phyloP scores from a whole-genome alignment of 257 asterid genomes.

The Nicotiana tomentosiformis region DNA sequence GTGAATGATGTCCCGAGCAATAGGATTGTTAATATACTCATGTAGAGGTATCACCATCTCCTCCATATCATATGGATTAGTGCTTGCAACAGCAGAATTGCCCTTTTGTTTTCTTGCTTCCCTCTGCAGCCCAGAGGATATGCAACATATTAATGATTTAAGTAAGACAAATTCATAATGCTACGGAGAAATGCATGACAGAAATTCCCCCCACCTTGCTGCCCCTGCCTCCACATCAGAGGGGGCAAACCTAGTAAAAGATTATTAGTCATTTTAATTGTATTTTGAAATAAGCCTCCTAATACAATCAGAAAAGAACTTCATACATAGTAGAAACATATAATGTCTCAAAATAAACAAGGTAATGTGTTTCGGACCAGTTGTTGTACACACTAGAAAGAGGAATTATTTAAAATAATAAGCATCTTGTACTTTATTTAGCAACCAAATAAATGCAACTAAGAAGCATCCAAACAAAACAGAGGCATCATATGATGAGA shows the following conservation, averaged over 20 bases:
- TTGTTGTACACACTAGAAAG: not conserved
- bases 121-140: constrained; percentile 47
- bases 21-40: constrained; percentile 70
- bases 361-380: not conserved
- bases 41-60: constrained; percentile 79
- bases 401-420: not conserved
- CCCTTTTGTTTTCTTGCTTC: constrained; percentile 61
- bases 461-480: not conserved
- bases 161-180: not conserved
- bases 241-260: not conserved
- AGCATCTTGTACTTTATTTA: not conserved
- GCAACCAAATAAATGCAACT: not conserved
- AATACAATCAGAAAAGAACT: not conserved
- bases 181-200: not conserved
- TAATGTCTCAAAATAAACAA: not conserved
- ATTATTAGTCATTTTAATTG: not conserved
- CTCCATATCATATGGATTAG: constrained; percentile 64
- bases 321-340: not conserved
- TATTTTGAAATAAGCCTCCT: not conserved
- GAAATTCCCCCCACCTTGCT: not conserved
- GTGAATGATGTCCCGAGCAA: constrained; percentile 73
- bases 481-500: not conserved
- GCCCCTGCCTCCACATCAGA: not conserved
- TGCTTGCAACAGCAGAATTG: constrained; percentile 26
- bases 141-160: not conserved